Percentiles rank a stretch among this genome's conserved stretches.
phyloP scores from a whole-genome alignment of 768 basidiomycete genomes.

The Phanerochaete carnosa region DNA sequence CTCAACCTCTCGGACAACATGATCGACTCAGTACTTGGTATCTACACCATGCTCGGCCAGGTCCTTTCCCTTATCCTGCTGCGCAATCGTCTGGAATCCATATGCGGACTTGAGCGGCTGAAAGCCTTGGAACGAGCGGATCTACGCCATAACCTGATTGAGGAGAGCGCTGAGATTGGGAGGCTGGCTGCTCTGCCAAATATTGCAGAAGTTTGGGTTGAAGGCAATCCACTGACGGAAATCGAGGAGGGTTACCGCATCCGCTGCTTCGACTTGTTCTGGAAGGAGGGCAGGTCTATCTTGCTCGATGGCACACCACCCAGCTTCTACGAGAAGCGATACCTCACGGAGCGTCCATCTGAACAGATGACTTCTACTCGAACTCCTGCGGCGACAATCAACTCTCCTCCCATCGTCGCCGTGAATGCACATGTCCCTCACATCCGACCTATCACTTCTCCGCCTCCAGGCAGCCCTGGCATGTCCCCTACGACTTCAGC shows the following conservation, averaged over 20 bases:
- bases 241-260: slow-evolving; percentile 69
- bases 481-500: slow-evolving; percentile 30
- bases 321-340: slow-evolving; percentile 67
- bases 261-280: slow-evolving; percentile 80
- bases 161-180: slow-evolving; percentile 83
- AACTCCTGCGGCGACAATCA: slow-evolving; percentile 32
- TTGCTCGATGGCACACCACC: slow-evolving; percentile 73
- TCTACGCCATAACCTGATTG: slow-evolving; percentile 72
- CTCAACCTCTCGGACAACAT: slow-evolving; percentile 97
- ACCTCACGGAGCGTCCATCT: slow-evolving; percentile 44
- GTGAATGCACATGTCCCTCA: slow-evolving; percentile 43
- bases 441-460: slow-evolving; percentile 51
- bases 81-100: slow-evolving; percentile 87
- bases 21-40: slow-evolving; percentile 91
- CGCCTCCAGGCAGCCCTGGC: slow-evolving; percentile 22
- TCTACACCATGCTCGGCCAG: slow-evolving; percentile 77
- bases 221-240: slow-evolving; percentile 80
- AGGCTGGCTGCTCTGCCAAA: slow-evolving; percentile 77
- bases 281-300: slow-evolving; percentile 76
- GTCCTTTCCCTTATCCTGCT: slow-evolving; percentile 78
- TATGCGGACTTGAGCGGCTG: slow-evolving; percentile 92
- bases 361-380: slow-evolving; percentile 52
- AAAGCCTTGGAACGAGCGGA: slow-evolving; percentile 82
- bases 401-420: neutral
- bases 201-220: slow-evolving; percentile 76